Conservation (phyloP, 345 rosid species). For the Acer saccharum region DNA sequence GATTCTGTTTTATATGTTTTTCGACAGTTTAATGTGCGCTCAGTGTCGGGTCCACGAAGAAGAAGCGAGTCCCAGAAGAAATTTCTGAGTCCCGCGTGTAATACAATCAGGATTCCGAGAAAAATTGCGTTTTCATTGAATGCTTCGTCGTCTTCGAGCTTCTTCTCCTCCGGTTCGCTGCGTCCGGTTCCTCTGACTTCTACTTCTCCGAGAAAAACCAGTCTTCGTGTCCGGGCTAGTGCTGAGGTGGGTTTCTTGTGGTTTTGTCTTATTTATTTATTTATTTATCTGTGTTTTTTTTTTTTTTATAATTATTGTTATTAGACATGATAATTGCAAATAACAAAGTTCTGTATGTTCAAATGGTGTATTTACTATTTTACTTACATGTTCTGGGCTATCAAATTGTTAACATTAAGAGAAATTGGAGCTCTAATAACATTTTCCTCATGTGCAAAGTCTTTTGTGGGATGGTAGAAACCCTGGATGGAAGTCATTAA, state of each 20-base stretch:
- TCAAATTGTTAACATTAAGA: background rate
- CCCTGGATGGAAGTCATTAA: background rate
- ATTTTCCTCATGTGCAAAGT: background rate
- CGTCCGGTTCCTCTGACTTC: slow-evolving; percentile 34
- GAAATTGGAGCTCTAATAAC: background rate
- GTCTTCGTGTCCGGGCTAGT: slow-evolving; percentile 55
- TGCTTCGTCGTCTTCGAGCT: slow-evolving; percentile 34
- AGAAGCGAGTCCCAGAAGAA: slow-evolving; percentile 34
- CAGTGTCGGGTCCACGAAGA: slow-evolving; percentile 40
- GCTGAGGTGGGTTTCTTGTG: slow-evolving; percentile 54
- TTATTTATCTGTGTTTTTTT: background rate
- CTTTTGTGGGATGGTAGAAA: background rate
- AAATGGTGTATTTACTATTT: too few relatives aligned
- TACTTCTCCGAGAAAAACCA: slow-evolving; percentile 35
- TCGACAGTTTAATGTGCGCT: slow-evolving; percentile 58
- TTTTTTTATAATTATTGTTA: background rate
- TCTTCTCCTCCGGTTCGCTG: slow-evolving; percentile 44
- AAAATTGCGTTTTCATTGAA: slow-evolving; percentile 28
- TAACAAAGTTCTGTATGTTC: background rate
- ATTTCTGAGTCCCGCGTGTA: slow-evolving; percentile 28
- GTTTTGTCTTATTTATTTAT: background rate
- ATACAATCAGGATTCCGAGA: slow-evolving; percentile 29
- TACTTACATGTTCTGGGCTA: too few relatives aligned
- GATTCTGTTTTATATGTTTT: background rate
- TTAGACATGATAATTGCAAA: background rate